These are phyloP conservation scores for Acidiella bohemica DNA, from an alignment of 495 filamentous ascomycete genomes.

Conservation along the genomic window DNA sequence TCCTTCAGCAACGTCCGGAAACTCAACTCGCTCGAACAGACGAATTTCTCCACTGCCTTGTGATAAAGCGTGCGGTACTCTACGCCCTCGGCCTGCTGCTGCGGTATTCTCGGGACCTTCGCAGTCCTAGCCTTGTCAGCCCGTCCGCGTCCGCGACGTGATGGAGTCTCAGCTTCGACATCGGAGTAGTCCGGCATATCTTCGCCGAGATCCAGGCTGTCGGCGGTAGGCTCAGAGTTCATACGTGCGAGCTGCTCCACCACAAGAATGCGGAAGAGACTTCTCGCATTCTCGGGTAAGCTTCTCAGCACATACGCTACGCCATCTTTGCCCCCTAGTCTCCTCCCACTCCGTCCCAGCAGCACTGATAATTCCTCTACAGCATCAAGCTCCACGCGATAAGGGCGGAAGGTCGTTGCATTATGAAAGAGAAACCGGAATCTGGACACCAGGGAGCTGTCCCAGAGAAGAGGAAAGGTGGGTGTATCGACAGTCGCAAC, in stretches of 20 bases:
- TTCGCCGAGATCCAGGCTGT: constrained; percentile 24
- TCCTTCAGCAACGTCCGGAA: constrained; percentile 91
- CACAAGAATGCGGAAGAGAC: constrained; percentile 69
- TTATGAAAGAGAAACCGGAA: constrained; percentile 88
- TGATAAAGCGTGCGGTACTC: constrained; percentile 88
- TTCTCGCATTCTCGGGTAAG: constrained; percentile 81
- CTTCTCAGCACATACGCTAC: constrained; percentile 81
- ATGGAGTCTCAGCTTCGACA: constrained; percentile 6
- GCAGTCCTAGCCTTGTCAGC: constrained; percentile 15
- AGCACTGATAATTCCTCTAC: constrained; percentile 80
- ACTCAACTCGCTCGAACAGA: constrained; percentile 89
- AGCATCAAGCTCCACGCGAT: constrained; percentile 54
- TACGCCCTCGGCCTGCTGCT: constrained; percentile 41
- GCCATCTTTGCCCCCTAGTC: constrained; percentile 79
- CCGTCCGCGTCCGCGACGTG: constrained; percentile 4
- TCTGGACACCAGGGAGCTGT: constrained; percentile 59
- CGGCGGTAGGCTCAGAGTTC: constrained; percentile 28
- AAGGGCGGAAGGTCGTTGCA: constrained; percentile 74
- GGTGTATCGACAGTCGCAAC: constrained; percentile 76
- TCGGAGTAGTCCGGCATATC: constrained; percentile 35
- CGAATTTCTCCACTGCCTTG: constrained; percentile 90
- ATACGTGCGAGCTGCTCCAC: constrained; percentile 66
- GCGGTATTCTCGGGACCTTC: constrained; percentile 6
- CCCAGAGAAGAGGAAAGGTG: constrained; percentile 80
- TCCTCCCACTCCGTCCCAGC: constrained; percentile 67